Conservation (phyloP, 192 early-diverging fungal species). For the Tieghemiomyces parasiticus region DNA sequence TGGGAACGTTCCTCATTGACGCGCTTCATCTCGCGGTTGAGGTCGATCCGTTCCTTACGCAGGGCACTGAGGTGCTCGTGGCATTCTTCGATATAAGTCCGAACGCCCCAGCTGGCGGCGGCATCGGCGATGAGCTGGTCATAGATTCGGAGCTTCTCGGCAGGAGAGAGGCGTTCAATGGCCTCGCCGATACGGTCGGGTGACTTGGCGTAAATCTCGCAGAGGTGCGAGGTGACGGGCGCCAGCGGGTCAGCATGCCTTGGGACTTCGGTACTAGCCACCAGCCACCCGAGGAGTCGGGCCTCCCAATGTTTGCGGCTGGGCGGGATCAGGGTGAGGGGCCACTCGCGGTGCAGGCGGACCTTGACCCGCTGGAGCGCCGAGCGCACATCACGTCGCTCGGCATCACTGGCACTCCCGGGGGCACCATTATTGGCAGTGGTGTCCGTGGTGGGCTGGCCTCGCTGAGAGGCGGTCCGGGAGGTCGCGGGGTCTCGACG, state of each 20-base stretch:
- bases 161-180: slow-evolving; percentile 23
- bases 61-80: slow-evolving; percentile 52
- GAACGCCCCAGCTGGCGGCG: slow-evolving; percentile 30
- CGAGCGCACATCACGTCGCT: neutral
- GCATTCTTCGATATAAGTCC: slow-evolving; percentile 58
- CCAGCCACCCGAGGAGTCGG: slow-evolving; percentile 23
- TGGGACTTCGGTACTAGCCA: slow-evolving; percentile 17
- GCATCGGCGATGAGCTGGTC: slow-evolving; percentile 47
- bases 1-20: slow-evolving; percentile 19
- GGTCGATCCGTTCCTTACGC: slow-evolving; percentile 57
- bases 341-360: neutral
- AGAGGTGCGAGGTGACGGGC: slow-evolving; percentile 15
- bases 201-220: slow-evolving; percentile 19
- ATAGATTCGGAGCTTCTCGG: slow-evolving; percentile 45
- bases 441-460: neutral
- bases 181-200: slow-evolving; percentile 24
- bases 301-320: slow-evolving; percentile 15
- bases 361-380: neutral
- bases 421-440: neutral
- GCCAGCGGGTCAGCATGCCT: slow-evolving; percentile 20
- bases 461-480: too few relatives aligned
- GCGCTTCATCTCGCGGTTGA: slow-evolving; percentile 45
- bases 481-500: too few relatives aligned
- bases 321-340: neutral
- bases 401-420: neutral